Conservation (phyloP, 2,329 filamentous ascomycete genomes). For the Colletotrichum cordylinicola region DNA sequence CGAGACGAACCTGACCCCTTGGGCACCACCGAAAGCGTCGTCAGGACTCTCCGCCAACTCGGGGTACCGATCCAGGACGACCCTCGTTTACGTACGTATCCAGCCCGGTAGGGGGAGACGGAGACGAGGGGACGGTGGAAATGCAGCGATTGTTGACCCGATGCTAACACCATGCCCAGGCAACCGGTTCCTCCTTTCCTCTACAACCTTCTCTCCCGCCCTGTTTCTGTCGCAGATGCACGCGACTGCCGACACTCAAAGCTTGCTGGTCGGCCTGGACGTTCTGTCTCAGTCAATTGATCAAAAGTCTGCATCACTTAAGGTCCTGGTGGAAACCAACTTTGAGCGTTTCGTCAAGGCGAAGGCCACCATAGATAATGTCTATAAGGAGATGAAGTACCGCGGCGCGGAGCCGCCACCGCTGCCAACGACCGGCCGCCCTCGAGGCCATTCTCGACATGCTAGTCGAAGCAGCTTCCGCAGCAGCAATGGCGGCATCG, state of each 20-base stretch:
- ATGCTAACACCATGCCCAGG: slow-evolving; percentile 48
- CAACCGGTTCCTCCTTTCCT: slow-evolving; percentile 93
- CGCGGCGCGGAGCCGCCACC: slow-evolving; percentile 61
- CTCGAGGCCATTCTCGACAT: slow-evolving; percentile 67
- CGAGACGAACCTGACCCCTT: slow-evolving; percentile 93
- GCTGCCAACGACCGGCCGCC: slow-evolving; percentile 34
- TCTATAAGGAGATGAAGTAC: slow-evolving; percentile 97
- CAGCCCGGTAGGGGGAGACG: background rate
- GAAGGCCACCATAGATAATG: slow-evolving; percentile 97
- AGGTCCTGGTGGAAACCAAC: slow-evolving; percentile 95
- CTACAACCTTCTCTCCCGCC: slow-evolving; percentile 91
- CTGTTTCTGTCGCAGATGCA: slow-evolving; percentile 94
- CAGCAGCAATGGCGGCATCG: slow-evolving; percentile 48
- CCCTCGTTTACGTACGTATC: slow-evolving; percentile 69
- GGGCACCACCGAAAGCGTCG: slow-evolving; percentile 86
- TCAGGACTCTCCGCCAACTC: slow-evolving; percentile 76
- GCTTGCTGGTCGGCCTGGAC: slow-evolving; percentile 81
- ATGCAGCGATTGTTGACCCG: background rate
- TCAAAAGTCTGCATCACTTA: slow-evolving; percentile 95
- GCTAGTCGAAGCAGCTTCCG: slow-evolving; percentile 72
- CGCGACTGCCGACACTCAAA: slow-evolving; percentile 81
- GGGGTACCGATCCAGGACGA: slow-evolving; percentile 88
- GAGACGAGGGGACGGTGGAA: background rate
- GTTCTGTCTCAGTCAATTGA: slow-evolving; percentile 91
- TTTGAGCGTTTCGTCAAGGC: slow-evolving; percentile 98